Conservation (phyloP, 2,329 filamentous ascomycete genomes). For the Pestalotiopsis sp. region DNA sequence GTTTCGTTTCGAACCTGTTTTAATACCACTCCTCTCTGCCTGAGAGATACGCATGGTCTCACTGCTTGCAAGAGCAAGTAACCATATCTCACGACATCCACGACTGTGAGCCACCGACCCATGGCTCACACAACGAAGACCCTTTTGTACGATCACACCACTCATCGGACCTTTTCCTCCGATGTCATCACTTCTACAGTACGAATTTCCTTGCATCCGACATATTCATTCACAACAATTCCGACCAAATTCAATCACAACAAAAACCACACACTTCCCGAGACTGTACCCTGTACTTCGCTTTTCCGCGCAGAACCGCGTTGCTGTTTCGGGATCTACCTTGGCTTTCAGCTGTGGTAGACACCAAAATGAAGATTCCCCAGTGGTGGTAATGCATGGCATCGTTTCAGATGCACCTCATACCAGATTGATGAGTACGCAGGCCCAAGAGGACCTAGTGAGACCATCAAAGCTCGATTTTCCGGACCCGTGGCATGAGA, state of each 20-base stretch:
- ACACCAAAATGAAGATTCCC: neutral
- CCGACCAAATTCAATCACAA: neutral
- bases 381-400: constrained; percentile 11
- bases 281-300: constrained; percentile 12
- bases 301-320: constrained; percentile 12
- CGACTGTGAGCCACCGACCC: constrained; percentile 20
- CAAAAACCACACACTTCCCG: neutral
- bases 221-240: constrained; percentile 17
- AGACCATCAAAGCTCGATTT: constrained; percentile 17
- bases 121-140: constrained; percentile 17
- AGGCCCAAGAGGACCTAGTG: constrained; percentile 25
- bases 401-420: constrained; percentile 12
- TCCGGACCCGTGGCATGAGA: constrained; percentile 18
- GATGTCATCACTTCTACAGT: constrained; percentile 20
- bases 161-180: constrained; percentile 18
- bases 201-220: constrained; percentile 27
- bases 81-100: constrained; percentile 14
- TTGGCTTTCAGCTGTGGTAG: constrained; percentile 6
- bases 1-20: neutral
- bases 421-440: constrained; percentile 12
- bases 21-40: constrained; percentile 7
- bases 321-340: constrained; percentile 9
- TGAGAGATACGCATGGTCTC: constrained; percentile 18
- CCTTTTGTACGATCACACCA: constrained; percentile 21
- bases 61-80: constrained; percentile 12